phyloP scores from a whole-genome alignment of 306 rosid genomes.

The Quercus ilex region DNA sequence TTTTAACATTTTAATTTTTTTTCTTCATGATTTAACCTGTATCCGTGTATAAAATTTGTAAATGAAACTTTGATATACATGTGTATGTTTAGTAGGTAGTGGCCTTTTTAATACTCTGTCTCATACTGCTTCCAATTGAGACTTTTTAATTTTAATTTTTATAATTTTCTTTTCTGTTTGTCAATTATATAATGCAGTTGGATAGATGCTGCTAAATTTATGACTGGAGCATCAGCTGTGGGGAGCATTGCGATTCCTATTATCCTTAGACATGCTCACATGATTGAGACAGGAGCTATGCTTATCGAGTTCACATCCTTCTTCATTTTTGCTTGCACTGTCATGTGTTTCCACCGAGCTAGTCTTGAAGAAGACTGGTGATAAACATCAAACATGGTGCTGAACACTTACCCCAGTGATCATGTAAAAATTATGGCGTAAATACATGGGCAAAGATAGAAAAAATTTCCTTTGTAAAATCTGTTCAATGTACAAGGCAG shows the following conservation, averaged over 20 bases:
- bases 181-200: constrained; percentile 50
- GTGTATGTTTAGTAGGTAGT: neutral
- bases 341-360: constrained; percentile 89
- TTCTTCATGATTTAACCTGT: neutral
- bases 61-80: neutral
- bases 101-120: neutral
- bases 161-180: constrained; percentile 1
- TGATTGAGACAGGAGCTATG: constrained; percentile 97
- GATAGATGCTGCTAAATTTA: constrained; percentile 91
- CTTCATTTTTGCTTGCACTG: constrained; percentile 87
- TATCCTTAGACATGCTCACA: constrained; percentile 80
- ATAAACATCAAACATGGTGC: constrained; percentile 12
- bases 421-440: constrained; percentile 4
- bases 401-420: constrained; percentile 7
- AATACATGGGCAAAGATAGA: constrained; percentile 12
- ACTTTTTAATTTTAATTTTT: too few species aligned
- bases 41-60: neutral
- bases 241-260: constrained; percentile 97
- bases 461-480: constrained; percentile 34
- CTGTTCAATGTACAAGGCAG: constrained; percentile 14
- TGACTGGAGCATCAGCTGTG: constrained; percentile 88
- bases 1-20: neutral
- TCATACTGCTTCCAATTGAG: neutral
- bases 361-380: constrained; percentile 96
- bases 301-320: constrained; percentile 88